Percentiles rank a stretch among this genome's conserved stretches.
Conservation (phyloP, 257 asterid species). For the Jacaranda mimosifolia region DNA sequence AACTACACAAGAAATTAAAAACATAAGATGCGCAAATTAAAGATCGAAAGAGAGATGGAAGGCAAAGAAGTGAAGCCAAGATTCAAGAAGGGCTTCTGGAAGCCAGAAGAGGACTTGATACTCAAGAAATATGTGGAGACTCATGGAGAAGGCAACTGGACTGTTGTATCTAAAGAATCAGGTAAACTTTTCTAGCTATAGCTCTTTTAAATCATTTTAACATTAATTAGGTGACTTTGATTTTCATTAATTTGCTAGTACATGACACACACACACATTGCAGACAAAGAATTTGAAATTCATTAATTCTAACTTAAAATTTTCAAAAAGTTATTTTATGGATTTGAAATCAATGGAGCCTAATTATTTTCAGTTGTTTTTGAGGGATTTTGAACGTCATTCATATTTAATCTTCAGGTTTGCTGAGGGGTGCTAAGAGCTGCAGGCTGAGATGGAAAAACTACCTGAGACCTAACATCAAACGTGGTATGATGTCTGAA, state of each 20-base stretch:
- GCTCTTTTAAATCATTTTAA: too few species aligned
- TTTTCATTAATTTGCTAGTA: too few species aligned
- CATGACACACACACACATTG: too few species aligned
- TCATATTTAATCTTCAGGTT: slow-evolving; percentile 39
- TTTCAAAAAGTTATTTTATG: too few species aligned
- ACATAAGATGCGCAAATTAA: too few species aligned
- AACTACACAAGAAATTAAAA: not conserved
- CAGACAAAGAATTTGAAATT: too few species aligned
- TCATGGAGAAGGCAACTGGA: slow-evolving; percentile 74
- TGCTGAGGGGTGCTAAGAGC: slow-evolving; percentile 62
- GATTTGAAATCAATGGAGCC: too few species aligned
- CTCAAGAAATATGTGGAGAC: slow-evolving; percentile 62
- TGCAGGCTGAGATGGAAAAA: slow-evolving; percentile 78
- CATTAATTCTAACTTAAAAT: too few species aligned
- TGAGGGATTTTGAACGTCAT: too few species aligned
- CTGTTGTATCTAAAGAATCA: slow-evolving; percentile 56
- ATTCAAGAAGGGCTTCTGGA: slow-evolving; percentile 71
- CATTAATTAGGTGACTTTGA: too few species aligned
- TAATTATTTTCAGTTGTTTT: too few species aligned
- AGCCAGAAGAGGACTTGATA: slow-evolving; percentile 66
- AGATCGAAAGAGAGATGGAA: slow-evolving; percentile 34
- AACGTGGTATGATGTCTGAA: slow-evolving; percentile 64
- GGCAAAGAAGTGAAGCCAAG: slow-evolving; percentile 45
- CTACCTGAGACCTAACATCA: slow-evolving; percentile 70
- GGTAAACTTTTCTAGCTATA: slow-evolving; percentile 32